phyloP scores from a whole-genome alignment of 2,329 filamentous ascomycete species.

The Huntiella abstrusa region DNA sequence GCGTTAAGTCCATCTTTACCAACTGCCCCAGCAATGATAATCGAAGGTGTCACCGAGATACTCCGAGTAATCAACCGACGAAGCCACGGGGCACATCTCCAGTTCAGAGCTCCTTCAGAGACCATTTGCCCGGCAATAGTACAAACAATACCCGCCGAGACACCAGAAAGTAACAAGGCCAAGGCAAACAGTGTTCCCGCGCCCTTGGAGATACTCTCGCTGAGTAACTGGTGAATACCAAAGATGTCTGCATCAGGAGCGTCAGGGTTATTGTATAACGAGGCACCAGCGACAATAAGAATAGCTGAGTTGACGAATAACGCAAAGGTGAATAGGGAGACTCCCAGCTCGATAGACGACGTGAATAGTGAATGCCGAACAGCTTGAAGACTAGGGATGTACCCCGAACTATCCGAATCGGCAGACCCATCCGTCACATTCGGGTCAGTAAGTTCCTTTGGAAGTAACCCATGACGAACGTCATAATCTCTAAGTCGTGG shows the following conservation, averaged over 20 bases:
- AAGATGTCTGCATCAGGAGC: conserved; percentile 61
- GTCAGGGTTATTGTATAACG: conserved; percentile 43
- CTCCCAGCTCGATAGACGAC: conserved; percentile 48
- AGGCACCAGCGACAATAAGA: conserved; percentile 62
- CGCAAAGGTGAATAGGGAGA: conserved; percentile 65
- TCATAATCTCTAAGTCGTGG: conserved; percentile 47
- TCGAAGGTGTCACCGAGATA: conserved; percentile 65
- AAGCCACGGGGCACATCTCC: conserved; percentile 59
- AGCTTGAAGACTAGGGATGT: conserved; percentile 52
- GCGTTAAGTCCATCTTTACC: conserved; percentile 50
- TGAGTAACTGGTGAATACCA: conserved; percentile 58
- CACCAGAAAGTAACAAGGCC: conserved; percentile 59
- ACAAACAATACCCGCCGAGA: conserved; percentile 70
- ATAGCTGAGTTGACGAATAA: conserved; percentile 73
- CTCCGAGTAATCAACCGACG: conserved; percentile 58
- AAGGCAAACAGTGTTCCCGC: conserved; percentile 74
- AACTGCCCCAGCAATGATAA: conserved; percentile 66
- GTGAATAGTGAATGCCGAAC: conserved; percentile 57
- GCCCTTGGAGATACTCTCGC: conserved; percentile 46
- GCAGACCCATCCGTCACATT: conserved; percentile 12
- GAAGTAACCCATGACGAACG: conserved; percentile 33
- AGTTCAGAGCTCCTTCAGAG: conserved; percentile 60
- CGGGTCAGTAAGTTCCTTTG: conserved; percentile 14
- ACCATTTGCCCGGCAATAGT: conserved; percentile 86
- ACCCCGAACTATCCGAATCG: conserved; percentile 33